Evolutionary conservation across 768 basidiomycete species (phyloP).

Genomic region (Exsudoporus frostii): DNA sequence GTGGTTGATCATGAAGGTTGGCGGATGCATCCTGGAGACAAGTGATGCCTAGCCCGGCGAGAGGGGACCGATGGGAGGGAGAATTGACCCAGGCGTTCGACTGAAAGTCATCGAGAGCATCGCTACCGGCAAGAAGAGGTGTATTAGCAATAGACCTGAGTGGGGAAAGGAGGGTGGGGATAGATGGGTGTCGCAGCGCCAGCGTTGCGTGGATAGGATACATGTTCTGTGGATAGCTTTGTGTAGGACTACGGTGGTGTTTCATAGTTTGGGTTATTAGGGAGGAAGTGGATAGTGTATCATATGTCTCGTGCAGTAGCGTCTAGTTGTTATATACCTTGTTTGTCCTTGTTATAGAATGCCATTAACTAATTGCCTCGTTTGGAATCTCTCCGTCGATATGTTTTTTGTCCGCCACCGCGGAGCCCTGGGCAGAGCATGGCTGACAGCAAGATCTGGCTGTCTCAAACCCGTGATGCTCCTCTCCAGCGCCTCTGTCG

Average conservation of each 20-base stretch:
- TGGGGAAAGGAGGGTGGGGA: slow-evolving; percentile 30
- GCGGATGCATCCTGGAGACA: slow-evolving; percentile 1
- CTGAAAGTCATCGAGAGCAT: slow-evolving; percentile 26
- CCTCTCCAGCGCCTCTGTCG: slow-evolving; percentile 38
- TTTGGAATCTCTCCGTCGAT: slow-evolving; percentile 10
- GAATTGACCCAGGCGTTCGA: slow-evolving; percentile 27
- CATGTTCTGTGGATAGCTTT: slow-evolving; percentile 15
- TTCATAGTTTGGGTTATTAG: slow-evolving; percentile 18
- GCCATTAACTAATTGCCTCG: slow-evolving; percentile 13
- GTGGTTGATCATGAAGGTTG: neutral
- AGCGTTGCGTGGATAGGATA: slow-evolving; percentile 23
- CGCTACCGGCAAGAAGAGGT: neutral
- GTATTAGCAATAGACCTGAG: slow-evolving; percentile 13
- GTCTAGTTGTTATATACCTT: neutral
- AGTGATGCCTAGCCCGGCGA: slow-evolving; percentile 29
- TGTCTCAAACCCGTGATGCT: slow-evolving; percentile 21
- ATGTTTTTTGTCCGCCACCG: slow-evolving; percentile 12
- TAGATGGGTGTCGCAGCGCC: slow-evolving; percentile 28
- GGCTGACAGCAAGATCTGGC: neutral
- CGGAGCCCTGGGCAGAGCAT: neutral
- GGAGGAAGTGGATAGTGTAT: neutral
- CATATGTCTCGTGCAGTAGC: neutral
- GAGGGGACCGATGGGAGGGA: slow-evolving; percentile 9
- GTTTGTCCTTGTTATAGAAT: slow-evolving; percentile 26
- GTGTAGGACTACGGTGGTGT: slow-evolving; percentile 24